These are phyloP conservation scores for Sporisorium reilianum DNA, from an alignment of 1,284 basidiomycete species.

Conservation along the genomic window DNA sequence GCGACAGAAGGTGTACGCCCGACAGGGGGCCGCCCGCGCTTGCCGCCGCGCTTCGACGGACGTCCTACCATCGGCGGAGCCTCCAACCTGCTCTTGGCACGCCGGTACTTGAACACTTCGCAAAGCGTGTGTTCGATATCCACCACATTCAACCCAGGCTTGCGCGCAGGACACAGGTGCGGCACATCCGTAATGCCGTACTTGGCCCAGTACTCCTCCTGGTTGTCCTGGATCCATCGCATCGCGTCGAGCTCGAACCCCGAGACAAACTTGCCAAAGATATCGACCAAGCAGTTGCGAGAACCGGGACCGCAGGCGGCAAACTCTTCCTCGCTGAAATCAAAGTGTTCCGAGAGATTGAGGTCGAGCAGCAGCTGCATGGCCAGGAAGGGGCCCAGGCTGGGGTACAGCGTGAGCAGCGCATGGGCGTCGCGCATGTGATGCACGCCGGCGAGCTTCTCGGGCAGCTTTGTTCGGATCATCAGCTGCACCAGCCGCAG, in stretches of 20 bases:
- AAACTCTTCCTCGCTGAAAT: constrained; percentile 76
- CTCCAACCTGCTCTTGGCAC: constrained; percentile 57
- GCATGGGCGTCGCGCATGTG: constrained; percentile 75
- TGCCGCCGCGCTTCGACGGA: constrained; percentile 8
- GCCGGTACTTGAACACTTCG: constrained; percentile 77
- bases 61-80: not conserved
- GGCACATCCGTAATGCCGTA: constrained; percentile 39
- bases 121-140: constrained; percentile 78
- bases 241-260: constrained; percentile 73
- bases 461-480: constrained; percentile 73
- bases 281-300: constrained; percentile 74
- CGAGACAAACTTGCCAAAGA: constrained; percentile 72
- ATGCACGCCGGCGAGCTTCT: constrained; percentile 71
- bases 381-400: constrained; percentile 75
- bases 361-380: constrained; percentile 72
- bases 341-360: constrained; percentile 72
- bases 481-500: constrained; percentile 74
- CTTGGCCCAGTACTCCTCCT: constrained; percentile 73
- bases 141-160: constrained; percentile 72
- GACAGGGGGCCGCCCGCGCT: not conserved
- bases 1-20: constrained; percentile 6
- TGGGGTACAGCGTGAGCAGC: constrained; percentile 74
- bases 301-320: constrained; percentile 76
- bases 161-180: constrained; percentile 46
- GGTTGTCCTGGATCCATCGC: constrained; percentile 74